Base-by-base conservation (phyloP, 179 eudicot species). In the Drosera spatulata region DNA sequence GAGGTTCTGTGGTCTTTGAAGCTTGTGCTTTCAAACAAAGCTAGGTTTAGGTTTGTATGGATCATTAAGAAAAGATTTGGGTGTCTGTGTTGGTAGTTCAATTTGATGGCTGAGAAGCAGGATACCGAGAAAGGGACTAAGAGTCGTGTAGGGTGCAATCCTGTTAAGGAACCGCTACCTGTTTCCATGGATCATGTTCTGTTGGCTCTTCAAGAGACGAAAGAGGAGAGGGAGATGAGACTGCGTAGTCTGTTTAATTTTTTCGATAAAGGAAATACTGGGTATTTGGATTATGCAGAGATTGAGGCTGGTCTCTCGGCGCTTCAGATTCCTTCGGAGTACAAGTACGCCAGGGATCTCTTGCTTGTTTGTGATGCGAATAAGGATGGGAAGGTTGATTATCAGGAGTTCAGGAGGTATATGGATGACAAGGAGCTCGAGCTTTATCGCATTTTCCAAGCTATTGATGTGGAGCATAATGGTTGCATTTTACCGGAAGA, bases 391-490 rank as follows among this genome's bases (percentile, higher is more conserved):
- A 75, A 87, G 58, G 94, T 91, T 13, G 88, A 85, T 88, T 91
- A 83, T 64, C 75, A 59, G 59, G 97, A 91, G 71, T 91, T 91
- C 65, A 78, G 88, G 65, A 74, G 80, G 78, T 91, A 91, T 70
- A 91, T 91, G 97, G 94, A 91, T 79, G 94, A 79, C 71, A 91
- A 91, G 80, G 97, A 91, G 78, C 86, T 91, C 2, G 97, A 91
- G 63, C 73, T 91, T 54, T 91, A 91, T 80, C 75, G 80, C 41
- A 88, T 91, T 79, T 91, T 91, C 61, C 96, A 91, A 63, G 88
- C 88, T 1, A 91, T 91, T 75, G 97, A 91, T 75, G 96, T 91
- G 10, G 91, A 91, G 64, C 97, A 91, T 53, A 91, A 75, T 71
- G 97, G 97, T 3, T 87, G 94, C 63, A 91, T 91, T 61, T 69